Evolutionary conservation across 2,329 filamentous ascomycete genomes (phyloP).

Genomic region (Pyricularia grisea): DNA sequence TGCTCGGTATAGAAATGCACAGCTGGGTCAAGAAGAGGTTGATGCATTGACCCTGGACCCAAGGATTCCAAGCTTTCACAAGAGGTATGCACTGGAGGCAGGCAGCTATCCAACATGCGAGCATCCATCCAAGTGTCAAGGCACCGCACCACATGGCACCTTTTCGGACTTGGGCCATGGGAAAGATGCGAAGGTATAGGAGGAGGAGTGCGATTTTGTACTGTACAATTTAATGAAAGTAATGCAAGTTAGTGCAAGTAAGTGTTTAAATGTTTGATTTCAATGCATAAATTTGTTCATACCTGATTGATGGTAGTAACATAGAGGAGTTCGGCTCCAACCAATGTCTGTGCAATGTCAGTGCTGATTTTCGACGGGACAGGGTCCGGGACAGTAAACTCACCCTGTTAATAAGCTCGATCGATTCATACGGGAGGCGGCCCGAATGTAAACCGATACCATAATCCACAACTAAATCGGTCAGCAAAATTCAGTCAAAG

Average conservation of each 20-base stretch:
- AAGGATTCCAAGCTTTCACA: constrained; percentile 22
- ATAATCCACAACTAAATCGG: neutral
- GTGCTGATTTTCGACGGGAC: neutral
- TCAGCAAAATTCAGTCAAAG: neutral
- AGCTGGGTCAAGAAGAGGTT: constrained; percentile 28
- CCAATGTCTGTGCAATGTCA: neutral
- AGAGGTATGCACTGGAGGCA: constrained; percentile 30
- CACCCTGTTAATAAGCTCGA: neutral
- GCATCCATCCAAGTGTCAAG: constrained; percentile 12
- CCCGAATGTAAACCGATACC: neutral
- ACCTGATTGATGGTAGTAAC: constrained; percentile 4
- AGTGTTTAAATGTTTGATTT: neutral
- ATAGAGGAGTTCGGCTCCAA: constrained; percentile 9
- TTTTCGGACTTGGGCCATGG: constrained; percentile 12
- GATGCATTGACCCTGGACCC: constrained; percentile 26
- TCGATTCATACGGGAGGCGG: neutral
- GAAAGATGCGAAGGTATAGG: constrained; percentile 18
- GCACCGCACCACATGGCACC: constrained; percentile 8
- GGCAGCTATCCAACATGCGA: constrained; percentile 12
- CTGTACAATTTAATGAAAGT: neutral
- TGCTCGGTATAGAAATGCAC: constrained; percentile 32
- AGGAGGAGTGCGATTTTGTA: constrained; percentile 10
- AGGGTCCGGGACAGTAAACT: neutral
- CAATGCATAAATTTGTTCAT: neutral
- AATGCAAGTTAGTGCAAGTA: neutral